Evolutionary conservation across 2,329 filamentous ascomycete genomes (phyloP).

Genomic region (Bisporella sp.): DNA sequence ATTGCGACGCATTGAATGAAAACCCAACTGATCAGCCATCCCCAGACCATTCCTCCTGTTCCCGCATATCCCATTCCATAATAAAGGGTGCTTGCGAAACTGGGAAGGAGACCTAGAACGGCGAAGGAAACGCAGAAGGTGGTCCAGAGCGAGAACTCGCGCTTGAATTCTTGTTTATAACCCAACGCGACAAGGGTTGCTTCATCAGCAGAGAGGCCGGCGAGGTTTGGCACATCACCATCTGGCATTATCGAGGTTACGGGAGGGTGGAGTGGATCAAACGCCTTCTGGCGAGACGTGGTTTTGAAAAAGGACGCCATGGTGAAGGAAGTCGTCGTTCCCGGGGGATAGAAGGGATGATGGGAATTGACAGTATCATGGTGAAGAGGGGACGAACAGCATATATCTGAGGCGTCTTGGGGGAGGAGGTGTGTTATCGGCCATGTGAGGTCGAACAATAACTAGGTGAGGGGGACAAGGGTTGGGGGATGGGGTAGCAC

Average conservation of each 20-base stretch:
- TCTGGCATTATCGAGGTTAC: conserved; percentile 44
- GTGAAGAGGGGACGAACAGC: too few species aligned
- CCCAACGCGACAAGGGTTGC: conserved; percentile 55
- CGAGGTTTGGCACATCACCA: conserved; percentile 39
- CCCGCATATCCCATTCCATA: conserved; percentile 60
- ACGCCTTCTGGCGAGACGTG: neutral
- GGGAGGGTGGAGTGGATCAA: conserved; percentile 15
- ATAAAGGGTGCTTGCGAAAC: conserved; percentile 63
- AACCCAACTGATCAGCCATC: conserved; percentile 66
- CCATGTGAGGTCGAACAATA: too few species aligned
- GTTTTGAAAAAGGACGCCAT: neutral
- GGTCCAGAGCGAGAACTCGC: conserved; percentile 68
- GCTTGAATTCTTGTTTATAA: conserved; percentile 44
- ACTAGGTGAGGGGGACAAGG: too few species aligned
- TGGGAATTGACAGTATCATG: too few species aligned
- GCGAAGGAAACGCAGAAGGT: conserved; percentile 71
- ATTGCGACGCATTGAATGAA: conserved; percentile 66
- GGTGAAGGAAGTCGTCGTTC: neutral
- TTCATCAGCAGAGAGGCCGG: conserved; percentile 46
- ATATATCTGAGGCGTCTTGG: too few species aligned
- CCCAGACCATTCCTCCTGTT: conserved; percentile 64
- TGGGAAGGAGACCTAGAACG: conserved; percentile 63
- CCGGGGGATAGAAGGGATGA: too few species aligned
- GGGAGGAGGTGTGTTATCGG: too few species aligned
- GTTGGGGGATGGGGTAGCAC: too few species aligned